Evolutionary conservation across 2,329 filamentous ascomycete species (phyloP).

Genomic region (Domatiomyces globalis): DNA sequence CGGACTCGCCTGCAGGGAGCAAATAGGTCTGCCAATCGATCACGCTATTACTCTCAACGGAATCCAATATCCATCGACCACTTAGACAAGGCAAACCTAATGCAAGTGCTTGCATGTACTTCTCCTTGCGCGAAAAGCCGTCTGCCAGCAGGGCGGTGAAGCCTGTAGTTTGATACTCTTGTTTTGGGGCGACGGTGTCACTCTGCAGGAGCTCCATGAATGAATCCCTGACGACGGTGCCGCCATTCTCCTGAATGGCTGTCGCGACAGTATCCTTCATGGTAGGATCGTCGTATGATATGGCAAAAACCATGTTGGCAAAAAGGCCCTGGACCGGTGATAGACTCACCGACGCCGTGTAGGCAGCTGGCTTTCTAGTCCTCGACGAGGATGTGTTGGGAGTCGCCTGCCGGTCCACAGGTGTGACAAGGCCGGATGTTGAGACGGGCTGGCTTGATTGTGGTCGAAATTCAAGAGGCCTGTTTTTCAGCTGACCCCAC

Average conservation of each 20-base stretch:
- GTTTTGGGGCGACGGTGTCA: conserved; percentile 40
- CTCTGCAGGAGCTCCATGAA: conserved; percentile 63
- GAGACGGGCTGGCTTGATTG: conserved; percentile 10
- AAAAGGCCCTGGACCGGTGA: conserved; percentile 40
- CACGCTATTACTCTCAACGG: conserved; percentile 45
- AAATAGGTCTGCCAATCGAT: conserved; percentile 70
- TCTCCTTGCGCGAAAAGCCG: conserved; percentile 68
- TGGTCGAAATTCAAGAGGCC: conserved; percentile 22
- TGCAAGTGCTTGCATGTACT: conserved; percentile 89
- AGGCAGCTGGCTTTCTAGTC: conserved; percentile 14
- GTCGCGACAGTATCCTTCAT: conserved; percentile 45
- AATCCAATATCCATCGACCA: conserved; percentile 65
- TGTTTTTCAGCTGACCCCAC: conserved; percentile 33
- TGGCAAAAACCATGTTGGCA: conserved; percentile 69
- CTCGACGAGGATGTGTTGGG: conserved; percentile 37
- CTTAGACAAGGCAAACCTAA: conserved; percentile 78
- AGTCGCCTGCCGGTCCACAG: conserved; percentile 26
- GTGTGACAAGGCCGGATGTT: conserved; percentile 23
- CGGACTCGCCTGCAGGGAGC: conserved; percentile 69
- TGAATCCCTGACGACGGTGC: conserved; percentile 54
- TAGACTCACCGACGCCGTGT: conserved; percentile 8
- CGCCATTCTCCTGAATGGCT: conserved; percentile 57
- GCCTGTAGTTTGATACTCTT: conserved; percentile 41
- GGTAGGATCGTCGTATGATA: conserved; percentile 53
- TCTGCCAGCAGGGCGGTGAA: conserved; percentile 83